Evolutionary conservation across 148 eudicot species (phyloP), one percentile per base, ranked within the genome.

Genomic region (Persicaria maculosa): DNA sequence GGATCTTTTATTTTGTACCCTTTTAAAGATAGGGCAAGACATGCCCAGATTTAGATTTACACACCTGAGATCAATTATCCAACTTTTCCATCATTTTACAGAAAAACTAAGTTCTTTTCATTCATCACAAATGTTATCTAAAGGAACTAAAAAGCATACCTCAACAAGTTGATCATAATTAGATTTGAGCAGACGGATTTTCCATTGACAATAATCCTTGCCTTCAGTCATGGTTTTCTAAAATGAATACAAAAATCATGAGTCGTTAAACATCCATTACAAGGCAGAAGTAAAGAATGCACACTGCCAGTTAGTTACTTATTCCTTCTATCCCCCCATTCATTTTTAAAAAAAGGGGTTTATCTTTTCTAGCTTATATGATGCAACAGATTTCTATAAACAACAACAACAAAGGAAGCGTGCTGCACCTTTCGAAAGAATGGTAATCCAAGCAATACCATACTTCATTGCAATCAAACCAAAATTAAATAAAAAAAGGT

Each of bases 171-270:
- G 98, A 15, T 94, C 98, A 76, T 94, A 86, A 79, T 94, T 94
- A 46, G 98, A 94, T 76, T 90, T 91, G 74, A 94, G 89, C 82
- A 94, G 81, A 80, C 83, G 84, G 83, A 94, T 94, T 81, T 94
- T 94, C 5, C 98, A 92, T 84, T 94, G 93, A 78, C 97, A 92
- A 67, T 94, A 92, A 73, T 94, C 96, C 84, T 94, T 92, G 44
- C 97, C 98, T 80, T 90, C 96, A 6, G 22, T 77, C 98, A 92
- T 94, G 46, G 96, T 91, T 94, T 92, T 94, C 98, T 94, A 85
- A 76, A 48, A 40, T 68, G 4, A 68, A 71, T 10, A 73, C 70
- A 47, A 81, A 74, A 71, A 20, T 53, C 52, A 76, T 53, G 10
- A 43, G 14, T 4, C 3, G 69, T 65, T 52, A 44, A 47, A 54